A percentile compares a stretch with the other conserved stretches of the same genome.
Conservation (phyloP, 371 early-diverging fungal genomes). For the Gilbertella persicaria region DNA sequence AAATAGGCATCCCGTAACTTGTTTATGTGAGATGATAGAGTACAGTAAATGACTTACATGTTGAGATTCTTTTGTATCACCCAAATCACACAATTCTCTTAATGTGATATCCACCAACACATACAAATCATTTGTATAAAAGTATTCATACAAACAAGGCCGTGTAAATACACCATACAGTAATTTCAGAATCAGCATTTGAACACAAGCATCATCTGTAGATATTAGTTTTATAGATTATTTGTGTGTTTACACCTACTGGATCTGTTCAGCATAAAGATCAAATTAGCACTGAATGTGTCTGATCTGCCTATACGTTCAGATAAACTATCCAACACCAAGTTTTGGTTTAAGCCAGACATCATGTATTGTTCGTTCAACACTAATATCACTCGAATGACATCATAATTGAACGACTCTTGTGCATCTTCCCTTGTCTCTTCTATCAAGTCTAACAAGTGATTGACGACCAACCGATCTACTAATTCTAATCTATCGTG, state of each 20-base stretch:
- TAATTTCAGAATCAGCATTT: constrained; percentile 72
- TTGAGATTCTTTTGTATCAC: constrained; percentile 66
- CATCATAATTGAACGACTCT: constrained; percentile 72
- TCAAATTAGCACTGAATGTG: constrained; percentile 80
- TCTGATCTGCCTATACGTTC: constrained; percentile 67
- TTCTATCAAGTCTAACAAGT: constrained; percentile 73
- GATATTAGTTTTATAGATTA: background rate
- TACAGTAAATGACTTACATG: constrained; percentile 29
- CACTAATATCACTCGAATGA: constrained; percentile 68
- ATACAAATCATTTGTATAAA: constrained; percentile 88
- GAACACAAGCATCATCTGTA: constrained; percentile 67
- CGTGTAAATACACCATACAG: constrained; percentile 67
- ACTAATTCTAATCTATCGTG: too few relatives aligned
- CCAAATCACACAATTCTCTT: constrained; percentile 74
- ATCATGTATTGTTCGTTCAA: constrained; percentile 75
- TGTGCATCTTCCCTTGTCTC: constrained; percentile 64
- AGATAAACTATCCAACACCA: constrained; percentile 58
- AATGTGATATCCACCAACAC: constrained; percentile 84
- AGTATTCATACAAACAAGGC: constrained; percentile 62
- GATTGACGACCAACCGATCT: constrained; percentile 19
- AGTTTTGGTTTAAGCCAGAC: constrained; percentile 46
- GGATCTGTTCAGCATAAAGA: constrained; percentile 86
- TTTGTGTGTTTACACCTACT: constrained; percentile 46
- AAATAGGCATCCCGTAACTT: constrained; percentile 78
- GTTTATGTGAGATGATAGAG: background rate